Base-by-base conservation (phyloP, 2,329 filamentous ascomycete species). In the Penicillium sclerotiorum region DNA sequence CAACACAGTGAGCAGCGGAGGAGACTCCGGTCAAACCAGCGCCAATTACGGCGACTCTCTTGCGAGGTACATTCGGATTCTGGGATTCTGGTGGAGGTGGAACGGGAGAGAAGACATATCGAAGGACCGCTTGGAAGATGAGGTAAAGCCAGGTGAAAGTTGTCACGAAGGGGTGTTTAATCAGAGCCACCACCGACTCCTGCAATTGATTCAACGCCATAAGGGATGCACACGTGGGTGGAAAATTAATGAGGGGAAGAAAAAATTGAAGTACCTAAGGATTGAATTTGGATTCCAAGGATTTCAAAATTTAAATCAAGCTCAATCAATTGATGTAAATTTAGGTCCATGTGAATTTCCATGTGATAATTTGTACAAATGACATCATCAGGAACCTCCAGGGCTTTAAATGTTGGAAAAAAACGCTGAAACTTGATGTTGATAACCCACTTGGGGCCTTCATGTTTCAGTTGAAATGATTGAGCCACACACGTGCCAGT, bases 1-100 rank as follows among this genome's bases (percentile, higher is more conserved):
- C 90, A 28, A 92, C 83, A 64, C 88, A 91, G 67, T 95, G 90
- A 1, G 88, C 84, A 0, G 90, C 90, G 7, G 89, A 84, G 1
- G 89, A 89, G 2, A 94, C 84, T 32, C 82, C 82, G 4, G 90
- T 94, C 47, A 95, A 77, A 1, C 87, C 86, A 22, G 86, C 84
- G 2, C 87, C 86, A 56, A 90, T 84, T 25, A 89, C 76, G 2
- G 86, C 87, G 48, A 90, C 77, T 51, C 80, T 85, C 12, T 89
- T 66, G n/a, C 52, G 59, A 2, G 64, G 60, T 8, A 61, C 12
- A 39, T 59, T 46, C 13, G 43, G 86, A 22, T 85, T 76, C 11
- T 74, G 73, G n/a, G 88, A 73, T 6, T 76, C 73, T 3, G 84
- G 81, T 2, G 80, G 77, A 0, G 89, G 89, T 4, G 89, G 85